Conservation (phyloP, 495 filamentous ascomycete genomes). For the Chaetomidium leptoderma region DNA sequence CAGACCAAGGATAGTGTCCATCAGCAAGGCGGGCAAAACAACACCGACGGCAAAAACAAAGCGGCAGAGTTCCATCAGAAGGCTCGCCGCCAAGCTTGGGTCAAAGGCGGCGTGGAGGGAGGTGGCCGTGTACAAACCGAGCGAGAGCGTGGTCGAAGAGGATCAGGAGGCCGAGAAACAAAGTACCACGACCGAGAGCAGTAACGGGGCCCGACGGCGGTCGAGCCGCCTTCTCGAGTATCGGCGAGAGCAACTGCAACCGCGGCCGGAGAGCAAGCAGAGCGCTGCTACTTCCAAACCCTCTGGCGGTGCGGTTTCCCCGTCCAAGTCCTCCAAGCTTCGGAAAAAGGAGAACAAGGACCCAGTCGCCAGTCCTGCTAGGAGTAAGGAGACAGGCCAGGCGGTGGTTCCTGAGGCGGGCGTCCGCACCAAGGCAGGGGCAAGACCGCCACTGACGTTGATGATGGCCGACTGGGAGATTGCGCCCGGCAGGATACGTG, state of each 20-base stretch:
- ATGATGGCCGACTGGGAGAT: conserved; percentile 20
- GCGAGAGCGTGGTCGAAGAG: neutral
- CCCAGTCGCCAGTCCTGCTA: neutral
- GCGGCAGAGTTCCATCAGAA: conserved; percentile 9
- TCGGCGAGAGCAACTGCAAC: neutral
- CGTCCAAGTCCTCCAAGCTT: neutral
- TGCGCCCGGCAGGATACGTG: conserved; percentile 12
- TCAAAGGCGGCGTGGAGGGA: conserved; percentile 6
- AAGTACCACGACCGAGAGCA: neutral
- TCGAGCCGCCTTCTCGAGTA: neutral
- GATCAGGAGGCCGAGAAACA: neutral
- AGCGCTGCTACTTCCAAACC: neutral
- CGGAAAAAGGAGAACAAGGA: neutral
- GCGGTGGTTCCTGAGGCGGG: neutral
- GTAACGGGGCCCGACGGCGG: neutral
- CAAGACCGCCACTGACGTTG: neutral
- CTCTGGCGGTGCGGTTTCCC: neutral
- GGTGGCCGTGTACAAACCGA: conserved; percentile 12
- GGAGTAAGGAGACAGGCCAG: neutral
- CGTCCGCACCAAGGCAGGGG: neutral
- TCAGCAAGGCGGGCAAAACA: neutral
- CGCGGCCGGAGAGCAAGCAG: neutral
- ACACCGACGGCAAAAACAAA: neutral
- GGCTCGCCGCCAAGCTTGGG: conserved; percentile 5
- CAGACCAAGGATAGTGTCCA: conserved; percentile 4